Evolutionary conservation across 2,329 filamentous ascomycete genomes (phyloP), one percentile per base, ranked within the genome.

Genomic region (Nemania serpens): DNA sequence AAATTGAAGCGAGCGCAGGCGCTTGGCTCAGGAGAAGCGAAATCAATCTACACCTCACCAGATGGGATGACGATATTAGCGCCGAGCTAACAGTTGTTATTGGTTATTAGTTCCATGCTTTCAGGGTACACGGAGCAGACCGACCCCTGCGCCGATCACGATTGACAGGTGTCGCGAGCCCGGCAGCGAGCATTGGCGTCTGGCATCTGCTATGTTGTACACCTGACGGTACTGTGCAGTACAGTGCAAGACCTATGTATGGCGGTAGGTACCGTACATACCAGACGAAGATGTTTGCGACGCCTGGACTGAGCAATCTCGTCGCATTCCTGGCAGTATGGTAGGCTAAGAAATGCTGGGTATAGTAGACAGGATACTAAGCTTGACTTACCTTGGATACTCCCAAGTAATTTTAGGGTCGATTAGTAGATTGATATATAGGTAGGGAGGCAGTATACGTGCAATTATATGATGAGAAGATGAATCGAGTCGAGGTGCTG

Each of bases 101-200:
- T 36, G n/a, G 47, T 37, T 39, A 39, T 39, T 39, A 10, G 36
- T 29, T 29, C 25, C 25, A 7, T 39, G 46, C 25, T 59, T 51
- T 59, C 29, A 22, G 22, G 29, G 33, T 29, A 34, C 9, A 18
- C n/a, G 20, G 6, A 43, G 51, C 42, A 39, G 55, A 66, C 43
- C 68, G 54, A 66, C 47, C 69, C 69, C 60, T 69, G 69, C 39
- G 66, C 50, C 54, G 66, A 70, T 70, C 68, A 59, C 59, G 42
- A 64, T 51, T 3, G 25, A 29, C 25, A 29, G 25, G 25, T 29
- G 52, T 46, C 33, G 55, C 20, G 13, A 18, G 13, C 9, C 39
- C 25, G 47, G 9, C 46, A 49, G 22, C 25, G 29, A 22, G 13
- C 46, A 48, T 34, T 48, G 13, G n/a, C 10, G n/a, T 48, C 6